Base-by-base conservation (phyloP, 495 filamentous ascomycete species). In the Margaritispora aquatica region DNA sequence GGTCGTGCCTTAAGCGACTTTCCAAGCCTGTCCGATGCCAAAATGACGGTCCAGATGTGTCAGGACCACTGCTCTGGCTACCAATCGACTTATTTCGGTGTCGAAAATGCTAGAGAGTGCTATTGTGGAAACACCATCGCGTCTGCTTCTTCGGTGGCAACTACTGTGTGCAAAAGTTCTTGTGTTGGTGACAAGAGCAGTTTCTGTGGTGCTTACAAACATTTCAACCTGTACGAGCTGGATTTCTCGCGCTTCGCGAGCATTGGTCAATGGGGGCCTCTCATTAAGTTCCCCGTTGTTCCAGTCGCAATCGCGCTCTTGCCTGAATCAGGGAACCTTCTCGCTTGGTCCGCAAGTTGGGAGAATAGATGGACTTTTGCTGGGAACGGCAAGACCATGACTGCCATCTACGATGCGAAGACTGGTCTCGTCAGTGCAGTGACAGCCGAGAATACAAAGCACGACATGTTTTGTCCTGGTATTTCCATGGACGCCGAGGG, bases 401-500 rank as follows among this genome's bases (percentile, higher is more conserved):
- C 29, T 5, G 29, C 29, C 13, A 34, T 34, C 13, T 34, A 34
- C 29, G 29, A 34, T 34, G 5, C 29, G 5, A 34, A 5, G 5
- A 34, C 29, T 5, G 29, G 29, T 34, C 13, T 13, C 29, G 13
- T 34, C 13, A 34, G 5, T 13, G 13, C 29, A 5, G 29, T 34
- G 13, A 34, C 5, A 5, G 13, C 29, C 5, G n/a, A n/a, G n/a
- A 69, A 84, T 52, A 84, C 76, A 13, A 59, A 73, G 4, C 69
- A 73, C 55, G 66, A 70, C 60, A 85, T 87, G 80, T 87, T 85
- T 62, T 86, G 84, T 65, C 82, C 83, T 4, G 82, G 83, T 0
- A 80, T 81, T 23, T 79, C 77, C 1, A 61, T 78, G 13, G 77
- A 80, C 59, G 63, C 70, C 23, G 69, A 73, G 17, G 84, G 84